phyloP scores from a whole-genome alignment of 192 early-diverging fungal genomes.

The Coemansia sp. region DNA sequence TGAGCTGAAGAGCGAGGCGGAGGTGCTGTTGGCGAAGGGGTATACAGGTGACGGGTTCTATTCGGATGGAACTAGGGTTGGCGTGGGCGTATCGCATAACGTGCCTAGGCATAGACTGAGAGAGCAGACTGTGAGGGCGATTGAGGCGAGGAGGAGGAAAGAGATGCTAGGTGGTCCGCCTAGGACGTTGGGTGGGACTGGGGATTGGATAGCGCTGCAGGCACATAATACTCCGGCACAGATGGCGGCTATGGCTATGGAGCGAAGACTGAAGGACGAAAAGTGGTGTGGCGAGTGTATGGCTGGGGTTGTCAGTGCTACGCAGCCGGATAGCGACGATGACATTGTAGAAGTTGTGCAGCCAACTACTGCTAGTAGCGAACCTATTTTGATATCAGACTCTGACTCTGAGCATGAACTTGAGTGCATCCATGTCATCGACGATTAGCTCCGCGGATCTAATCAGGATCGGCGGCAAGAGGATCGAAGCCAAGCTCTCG shows the following conservation, averaged over 20 bases:
- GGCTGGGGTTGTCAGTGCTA: conserved; percentile 5
- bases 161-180: conserved; percentile 14
- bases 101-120: conserved; percentile 22
- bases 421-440: neutral
- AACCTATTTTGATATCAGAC: conserved; percentile 16
- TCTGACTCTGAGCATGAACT: conserved; percentile 29
- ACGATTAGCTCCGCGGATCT: neutral
- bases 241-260: conserved; percentile 43
- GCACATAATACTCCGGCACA: conserved; percentile 22
- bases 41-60: conserved; percentile 47
- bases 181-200: neutral
- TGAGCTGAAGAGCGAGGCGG: conserved; percentile 27
- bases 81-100: conserved; percentile 17
- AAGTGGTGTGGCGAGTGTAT: conserved; percentile 35
- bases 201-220: neutral
- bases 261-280: conserved; percentile 37
- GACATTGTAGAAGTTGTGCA: neutral
- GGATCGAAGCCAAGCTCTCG: too few relatives aligned
- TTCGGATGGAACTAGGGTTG: conserved; percentile 24
- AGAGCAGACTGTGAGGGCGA: conserved; percentile 11
- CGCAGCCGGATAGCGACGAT: conserved; percentile 11
- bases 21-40: conserved; percentile 29
- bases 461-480: neutral
- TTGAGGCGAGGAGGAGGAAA: conserved; percentile 12
- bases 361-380: neutral